Evolutionary conservation across 805 yeast species (phyloP), one percentile per base, ranked within the genome.

Genomic region (Saccharomycopsis fodiens): DNA sequence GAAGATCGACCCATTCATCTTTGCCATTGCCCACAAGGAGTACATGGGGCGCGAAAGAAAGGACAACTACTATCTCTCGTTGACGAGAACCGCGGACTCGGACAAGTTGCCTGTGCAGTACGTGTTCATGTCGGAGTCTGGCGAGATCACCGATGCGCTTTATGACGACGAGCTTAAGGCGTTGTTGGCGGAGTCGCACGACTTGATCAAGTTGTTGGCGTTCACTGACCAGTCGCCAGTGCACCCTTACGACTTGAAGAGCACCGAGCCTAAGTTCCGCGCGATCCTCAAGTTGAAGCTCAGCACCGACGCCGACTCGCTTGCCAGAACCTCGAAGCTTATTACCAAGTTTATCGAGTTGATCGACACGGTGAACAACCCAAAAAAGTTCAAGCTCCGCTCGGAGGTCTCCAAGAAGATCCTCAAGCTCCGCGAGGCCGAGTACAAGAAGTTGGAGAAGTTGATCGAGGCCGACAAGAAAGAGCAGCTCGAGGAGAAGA

Each of bases 81-180:
- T 89, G 58, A 85, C 97, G 53, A 85, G 78, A 55, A 85, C 96
- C 35, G 56, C 82, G 35, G 74, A 70, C 48, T 95, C 87, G 60
- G 78, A 83, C 21, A 61, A 72, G 22, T 72, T 74, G 54, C 95
- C 96, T 30, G 56, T 66, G 38, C 78, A 83, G 52, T 85, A 73
- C 59, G 95, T 86, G 22, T 86, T 77, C 66, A 89, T 93, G 97
- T 71, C 84, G 55, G 99, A 93, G 70, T 78, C 78, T 47, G 72
- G 79, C 51, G 97, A 91, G 61, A 71, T 85, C 67, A 87, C 82
- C 54, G 86, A 78, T 3, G 67, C 76, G 47, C 66, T 85, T 43
- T 70, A 73, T 54, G 54, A 57, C 53, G 68, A 59, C n/a, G 70
- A 72, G 39, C 60, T 81, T 44, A 64, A 67, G 23, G 68, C 68